Percentiles rank a stretch among this genome's conserved stretches.
phyloP scores from a whole-genome alignment of 495 filamentous ascomycete species.

The Hypoxylon trugodes region DNA sequence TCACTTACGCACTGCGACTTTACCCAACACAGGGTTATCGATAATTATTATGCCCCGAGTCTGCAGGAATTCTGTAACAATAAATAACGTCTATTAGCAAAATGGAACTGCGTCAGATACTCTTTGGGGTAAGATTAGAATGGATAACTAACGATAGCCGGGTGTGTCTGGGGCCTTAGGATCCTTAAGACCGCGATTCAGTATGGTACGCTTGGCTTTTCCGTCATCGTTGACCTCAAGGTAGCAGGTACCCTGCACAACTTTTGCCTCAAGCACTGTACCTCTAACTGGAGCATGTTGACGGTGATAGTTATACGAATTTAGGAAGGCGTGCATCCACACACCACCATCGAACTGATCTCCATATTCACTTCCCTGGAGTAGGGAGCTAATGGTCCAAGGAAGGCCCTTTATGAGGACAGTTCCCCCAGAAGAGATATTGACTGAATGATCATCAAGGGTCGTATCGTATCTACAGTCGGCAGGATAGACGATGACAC shows the following conservation, averaged over 20 bases:
- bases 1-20: conserved; percentile 51
- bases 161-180: conserved; percentile 41
- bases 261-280: conserved; percentile 43
- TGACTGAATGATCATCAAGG: neutral
- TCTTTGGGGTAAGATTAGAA: too few species aligned
- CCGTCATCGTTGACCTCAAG: conserved; percentile 35
- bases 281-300: conserved; percentile 57
- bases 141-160: conserved; percentile 53
- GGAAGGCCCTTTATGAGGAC: conserved; percentile 53
- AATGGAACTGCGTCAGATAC: too few species aligned
- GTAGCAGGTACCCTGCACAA: conserved; percentile 42
- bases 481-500: conserved; percentile 49
- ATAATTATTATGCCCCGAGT: conserved; percentile 47
- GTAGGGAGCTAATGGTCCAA: conserved; percentile 52
- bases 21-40: conserved; percentile 34
- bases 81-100: too few species aligned
- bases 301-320: conserved; percentile 58
- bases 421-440: too few species aligned
- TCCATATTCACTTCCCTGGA: conserved; percentile 44
- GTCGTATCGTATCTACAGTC: conserved; percentile 51
- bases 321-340: conserved; percentile 53
- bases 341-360: conserved; percentile 49
- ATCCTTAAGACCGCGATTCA: conserved; percentile 6
- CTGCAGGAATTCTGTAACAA: too few species aligned
- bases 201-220: neutral